Conservation (phyloP, 78 protist genomes). For the Parvularia atlantis region DNA sequence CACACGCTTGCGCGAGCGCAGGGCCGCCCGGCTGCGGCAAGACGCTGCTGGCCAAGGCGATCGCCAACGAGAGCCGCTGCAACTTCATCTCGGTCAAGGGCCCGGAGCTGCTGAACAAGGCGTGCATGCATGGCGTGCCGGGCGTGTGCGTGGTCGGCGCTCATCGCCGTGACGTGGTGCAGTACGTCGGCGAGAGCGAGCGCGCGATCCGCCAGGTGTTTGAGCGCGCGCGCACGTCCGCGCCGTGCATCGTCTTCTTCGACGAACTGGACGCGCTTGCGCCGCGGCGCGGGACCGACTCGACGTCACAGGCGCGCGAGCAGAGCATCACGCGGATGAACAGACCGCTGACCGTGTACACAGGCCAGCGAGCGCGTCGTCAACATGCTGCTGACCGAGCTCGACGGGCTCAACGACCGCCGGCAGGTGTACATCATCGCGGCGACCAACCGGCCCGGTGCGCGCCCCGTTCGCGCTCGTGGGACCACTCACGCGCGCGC, state of each 20-base stretch:
- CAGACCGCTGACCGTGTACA: background rate
- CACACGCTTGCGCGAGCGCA: too few relatives aligned
- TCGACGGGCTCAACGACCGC: constrained; percentile 93
- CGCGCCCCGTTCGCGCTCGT: background rate
- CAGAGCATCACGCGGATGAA: background rate
- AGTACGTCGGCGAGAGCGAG: constrained; percentile 97
- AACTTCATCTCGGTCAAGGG: constrained; percentile 93
- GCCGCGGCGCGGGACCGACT: constrained; percentile 62
- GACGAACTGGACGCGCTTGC: constrained; percentile 98
- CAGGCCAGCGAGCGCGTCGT: constrained; percentile 78
- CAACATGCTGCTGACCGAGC: constrained; percentile 90
- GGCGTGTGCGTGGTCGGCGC: too few relatives aligned
- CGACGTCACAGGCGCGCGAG: background rate
- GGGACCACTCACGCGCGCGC: background rate
- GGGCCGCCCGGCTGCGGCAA: constrained; percentile 99
- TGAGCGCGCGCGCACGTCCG: constrained; percentile 70
- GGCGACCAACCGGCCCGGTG: constrained; percentile 93
- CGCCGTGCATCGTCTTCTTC: constrained; percentile 97
- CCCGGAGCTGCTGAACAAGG: constrained; percentile 95
- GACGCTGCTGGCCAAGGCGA: constrained; percentile 94
- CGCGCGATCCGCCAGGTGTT: constrained; percentile 91
- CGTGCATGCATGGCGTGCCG: too few relatives aligned
- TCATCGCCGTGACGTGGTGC: background rate
- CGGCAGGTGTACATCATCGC: constrained; percentile 83
- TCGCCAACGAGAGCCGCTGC: constrained; percentile 81